Percentiles rank a stretch among this genome's conserved stretches.
Conservation (phyloP, 2,329 filamentous ascomycete species). For the Aureobasidium sp. region DNA sequence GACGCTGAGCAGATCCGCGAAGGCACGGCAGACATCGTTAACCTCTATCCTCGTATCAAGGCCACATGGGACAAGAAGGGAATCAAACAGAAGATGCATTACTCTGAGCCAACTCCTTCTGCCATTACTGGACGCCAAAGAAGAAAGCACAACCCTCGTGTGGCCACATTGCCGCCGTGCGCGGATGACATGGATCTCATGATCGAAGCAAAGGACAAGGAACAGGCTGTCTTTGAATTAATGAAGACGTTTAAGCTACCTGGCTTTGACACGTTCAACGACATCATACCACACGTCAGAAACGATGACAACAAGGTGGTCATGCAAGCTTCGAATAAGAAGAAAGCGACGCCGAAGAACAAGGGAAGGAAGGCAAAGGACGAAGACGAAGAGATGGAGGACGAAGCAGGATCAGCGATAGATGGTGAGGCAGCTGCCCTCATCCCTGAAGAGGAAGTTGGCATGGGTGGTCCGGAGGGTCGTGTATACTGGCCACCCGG, state of each 20-base stretch:
- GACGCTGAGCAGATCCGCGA: conserved; percentile 66
- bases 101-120: conserved; percentile 71
- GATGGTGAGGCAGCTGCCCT: conserved; percentile 33
- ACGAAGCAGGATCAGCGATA: conserved; percentile 34
- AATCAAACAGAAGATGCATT: conserved; percentile 95
- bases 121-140: conserved; percentile 72
- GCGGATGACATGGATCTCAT: conserved; percentile 84
- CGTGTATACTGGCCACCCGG: conserved; percentile 87
- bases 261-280: conserved; percentile 66
- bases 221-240: conserved; percentile 89
- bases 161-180: conserved; percentile 75
- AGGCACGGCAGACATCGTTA: conserved; percentile 74
- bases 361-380: conserved; percentile 31
- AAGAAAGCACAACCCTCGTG: conserved; percentile 77
- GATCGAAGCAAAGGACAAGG: conserved; percentile 98
- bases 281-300: conserved; percentile 70
- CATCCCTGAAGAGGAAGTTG: conserved; percentile 62
- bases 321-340: conserved; percentile 30
- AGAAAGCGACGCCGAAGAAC: conserved; percentile 41
- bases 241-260: conserved; percentile 84
- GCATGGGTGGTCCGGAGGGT: conserved; percentile 76
- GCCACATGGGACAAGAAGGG: conserved; percentile 77
- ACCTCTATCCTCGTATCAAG: conserved; percentile 67
- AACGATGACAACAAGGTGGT: conserved; percentile 62
- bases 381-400: conserved; percentile 31